A percentile compares a stretch with the other conserved stretches of the same genome.
phyloP scores from a whole-genome alignment of 2,329 filamentous ascomycete species.

The Talaromyces sp. region DNA sequence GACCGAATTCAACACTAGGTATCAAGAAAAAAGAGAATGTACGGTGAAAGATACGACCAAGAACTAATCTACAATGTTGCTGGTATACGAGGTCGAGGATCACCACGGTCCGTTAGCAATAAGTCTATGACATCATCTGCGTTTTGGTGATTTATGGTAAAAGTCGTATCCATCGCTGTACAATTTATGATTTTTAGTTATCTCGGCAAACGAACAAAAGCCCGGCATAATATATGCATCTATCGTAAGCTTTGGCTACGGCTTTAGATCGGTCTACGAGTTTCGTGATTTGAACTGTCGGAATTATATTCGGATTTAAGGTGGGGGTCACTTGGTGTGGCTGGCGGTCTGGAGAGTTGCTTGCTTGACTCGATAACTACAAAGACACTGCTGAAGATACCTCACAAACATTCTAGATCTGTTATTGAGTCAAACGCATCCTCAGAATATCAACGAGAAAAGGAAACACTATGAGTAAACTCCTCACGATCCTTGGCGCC shows the following conservation, averaged over 20 bases:
- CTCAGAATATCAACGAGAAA: neutral
- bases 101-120: neutral
- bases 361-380: neutral
- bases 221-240: neutral
- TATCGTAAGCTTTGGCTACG: neutral
- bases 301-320: neutral
- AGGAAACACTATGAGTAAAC: conserved; percentile 23
- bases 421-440: neutral
- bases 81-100: neutral
- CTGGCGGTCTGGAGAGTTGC: too few species aligned
- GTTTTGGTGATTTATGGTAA: neutral
- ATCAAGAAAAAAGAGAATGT: too few species aligned
- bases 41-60: too few species aligned
- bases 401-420: too few species aligned
- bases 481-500: conserved; percentile 55
- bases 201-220: neutral
- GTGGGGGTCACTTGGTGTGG: neutral
- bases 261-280: neutral
- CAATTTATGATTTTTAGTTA: neutral
- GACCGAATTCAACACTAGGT: neutral
- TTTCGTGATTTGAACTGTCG: neutral
- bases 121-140: neutral
- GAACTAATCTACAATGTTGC: neutral
- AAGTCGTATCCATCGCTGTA: neutral
- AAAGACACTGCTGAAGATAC: neutral